A percentile compares a stretch with the other conserved stretches of the same genome.
These are phyloP conservation scores for Rhynchospora breviuscula DNA, from an alignment of 176 grass and related monocot genomes.

Conservation along the genomic window DNA sequence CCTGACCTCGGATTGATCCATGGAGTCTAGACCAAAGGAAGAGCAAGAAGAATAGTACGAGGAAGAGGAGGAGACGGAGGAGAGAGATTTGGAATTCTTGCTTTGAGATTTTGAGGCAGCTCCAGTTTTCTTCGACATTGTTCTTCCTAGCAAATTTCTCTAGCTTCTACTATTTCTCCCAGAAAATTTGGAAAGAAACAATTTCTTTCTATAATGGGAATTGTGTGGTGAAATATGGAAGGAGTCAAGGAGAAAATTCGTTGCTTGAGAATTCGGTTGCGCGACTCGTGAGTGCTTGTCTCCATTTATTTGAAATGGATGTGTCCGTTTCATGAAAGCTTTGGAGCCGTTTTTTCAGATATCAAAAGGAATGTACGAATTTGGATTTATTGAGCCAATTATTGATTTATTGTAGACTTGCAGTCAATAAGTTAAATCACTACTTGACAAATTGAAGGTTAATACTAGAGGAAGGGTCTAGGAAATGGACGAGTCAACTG, in stretches of 20 bases:
- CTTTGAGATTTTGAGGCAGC: neutral
- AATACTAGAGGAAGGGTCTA: neutral
- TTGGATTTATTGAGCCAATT: neutral
- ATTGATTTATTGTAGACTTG: neutral
- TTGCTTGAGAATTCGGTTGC: constrained; percentile 9
- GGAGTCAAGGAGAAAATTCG: neutral
- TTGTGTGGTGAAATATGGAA: neutral
- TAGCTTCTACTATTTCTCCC: neutral
- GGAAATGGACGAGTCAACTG: neutral
- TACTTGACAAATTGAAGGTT: neutral
- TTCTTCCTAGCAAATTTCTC: neutral
- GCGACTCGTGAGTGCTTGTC: neutral
- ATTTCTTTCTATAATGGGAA: neutral
- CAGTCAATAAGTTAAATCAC: too few species aligned
- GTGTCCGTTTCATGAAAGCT: neutral
- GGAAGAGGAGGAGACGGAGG: neutral
- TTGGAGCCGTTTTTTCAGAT: neutral
- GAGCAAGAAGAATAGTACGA: neutral
- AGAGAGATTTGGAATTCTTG: neutral
- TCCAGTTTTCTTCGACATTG: neutral
- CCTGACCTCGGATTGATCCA: constrained; percentile 38
- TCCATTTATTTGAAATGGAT: neutral
- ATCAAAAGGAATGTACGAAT: neutral
- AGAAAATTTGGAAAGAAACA: neutral
- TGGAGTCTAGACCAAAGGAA: neutral